These are phyloP conservation scores for Podospora anserina DNA, from an alignment of 495 filamentous ascomycete genomes.

Conservation along the genomic window DNA sequence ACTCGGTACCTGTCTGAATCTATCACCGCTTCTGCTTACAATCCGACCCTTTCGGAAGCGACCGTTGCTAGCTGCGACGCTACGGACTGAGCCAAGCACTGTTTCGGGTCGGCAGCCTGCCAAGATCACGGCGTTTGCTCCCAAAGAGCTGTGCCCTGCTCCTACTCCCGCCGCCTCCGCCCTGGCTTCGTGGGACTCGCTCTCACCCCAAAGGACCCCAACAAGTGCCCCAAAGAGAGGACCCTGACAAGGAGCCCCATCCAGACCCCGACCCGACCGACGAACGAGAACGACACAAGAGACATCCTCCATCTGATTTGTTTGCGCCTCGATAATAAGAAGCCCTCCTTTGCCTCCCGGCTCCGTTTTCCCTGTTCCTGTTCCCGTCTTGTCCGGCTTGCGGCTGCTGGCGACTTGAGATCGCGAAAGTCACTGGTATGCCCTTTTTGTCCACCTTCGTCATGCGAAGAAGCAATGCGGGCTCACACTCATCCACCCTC, in stretches of 20 bases:
- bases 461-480: conserved; percentile 22
- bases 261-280: background rate
- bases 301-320: conserved; percentile 4
- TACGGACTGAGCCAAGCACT: background rate
- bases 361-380: background rate
- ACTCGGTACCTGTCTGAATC: background rate
- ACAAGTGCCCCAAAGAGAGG: conserved; percentile 7
- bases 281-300: background rate
- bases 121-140: conserved; percentile 5
- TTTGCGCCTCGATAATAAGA: background rate
- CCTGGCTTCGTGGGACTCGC: background rate
- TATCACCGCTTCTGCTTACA: background rate
- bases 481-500: conserved; percentile 28
- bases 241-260: conserved; percentile 17
- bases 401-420: background rate
- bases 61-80: conserved; percentile 6
- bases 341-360: background rate
- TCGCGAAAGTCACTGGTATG: conserved; percentile 1
- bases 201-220: background rate
- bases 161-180: conserved; percentile 7
- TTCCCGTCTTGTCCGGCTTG: conserved; percentile 1
- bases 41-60: background rate
- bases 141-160: conserved; percentile 16
- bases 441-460: background rate
- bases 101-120: conserved; percentile 3